Evolutionary conservation across 257 asterid species (phyloP).

Genomic region (Mitragyna speciosa): DNA sequence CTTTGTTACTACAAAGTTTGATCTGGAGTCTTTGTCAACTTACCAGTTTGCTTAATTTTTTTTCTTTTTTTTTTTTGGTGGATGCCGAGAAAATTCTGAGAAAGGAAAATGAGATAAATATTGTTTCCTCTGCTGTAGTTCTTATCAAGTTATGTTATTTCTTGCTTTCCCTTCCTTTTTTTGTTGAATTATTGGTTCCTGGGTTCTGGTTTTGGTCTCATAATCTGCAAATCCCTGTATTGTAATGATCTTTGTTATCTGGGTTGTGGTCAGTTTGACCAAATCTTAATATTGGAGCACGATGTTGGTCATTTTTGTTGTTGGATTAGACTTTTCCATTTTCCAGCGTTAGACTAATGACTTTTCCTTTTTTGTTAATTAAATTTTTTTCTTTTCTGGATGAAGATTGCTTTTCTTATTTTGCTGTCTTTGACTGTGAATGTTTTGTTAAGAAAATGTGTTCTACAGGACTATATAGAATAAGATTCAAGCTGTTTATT

Average conservation of each 20-base stretch:
- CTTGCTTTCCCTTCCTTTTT: not conserved
- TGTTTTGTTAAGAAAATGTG: not conserved
- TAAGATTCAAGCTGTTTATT: not conserved
- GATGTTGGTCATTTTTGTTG: constrained; percentile 15
- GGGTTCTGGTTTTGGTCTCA: not conserved
- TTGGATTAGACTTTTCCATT: constrained; percentile 9
- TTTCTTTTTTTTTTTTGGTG: not conserved
- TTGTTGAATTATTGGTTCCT: not conserved
- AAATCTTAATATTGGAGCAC: constrained; percentile 1
- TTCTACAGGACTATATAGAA: not conserved
- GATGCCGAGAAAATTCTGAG: constrained; percentile 5
- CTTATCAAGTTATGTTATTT: not conserved
- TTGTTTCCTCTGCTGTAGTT: not conserved
- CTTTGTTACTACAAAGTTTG: not conserved
- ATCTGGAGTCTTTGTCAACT: not conserved
- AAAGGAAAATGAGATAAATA: not conserved
- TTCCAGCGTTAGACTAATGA: not conserved
- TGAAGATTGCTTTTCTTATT: not conserved
- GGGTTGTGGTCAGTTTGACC: constrained; percentile 19
- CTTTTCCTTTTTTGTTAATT: not conserved
- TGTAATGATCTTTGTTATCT: constrained; percentile 1
- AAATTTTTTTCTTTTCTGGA: not conserved
- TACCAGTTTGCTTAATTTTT: not conserved
- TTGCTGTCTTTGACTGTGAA: not conserved
- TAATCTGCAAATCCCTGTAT: not conserved